Percentiles rank a stretch among this genome's conserved stretches.
These are phyloP conservation scores for Globisporangium echinulatum DNA, from an alignment of 352 stramenopile species.

Conservation along the genomic window DNA sequence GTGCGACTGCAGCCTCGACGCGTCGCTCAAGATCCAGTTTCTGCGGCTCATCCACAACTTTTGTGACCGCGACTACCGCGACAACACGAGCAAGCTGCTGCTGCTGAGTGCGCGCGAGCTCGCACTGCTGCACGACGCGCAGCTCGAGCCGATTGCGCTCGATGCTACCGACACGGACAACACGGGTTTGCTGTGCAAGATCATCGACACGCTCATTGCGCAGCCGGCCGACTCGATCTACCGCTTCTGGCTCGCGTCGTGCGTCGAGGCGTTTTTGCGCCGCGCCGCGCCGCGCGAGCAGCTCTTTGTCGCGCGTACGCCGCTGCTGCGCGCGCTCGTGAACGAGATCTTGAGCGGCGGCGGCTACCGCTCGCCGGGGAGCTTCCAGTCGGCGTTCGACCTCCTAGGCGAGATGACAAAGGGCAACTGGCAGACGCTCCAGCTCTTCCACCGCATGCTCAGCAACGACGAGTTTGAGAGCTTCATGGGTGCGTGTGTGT, in stretches of 20 bases:
- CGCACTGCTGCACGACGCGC: conserved; percentile 36
- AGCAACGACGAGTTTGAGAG: conserved; percentile 84
- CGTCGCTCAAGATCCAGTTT: conserved; percentile 94
- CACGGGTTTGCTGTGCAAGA: conserved; percentile 84
- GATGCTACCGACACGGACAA: conserved; percentile 65
- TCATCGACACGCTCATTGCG: conserved; percentile 83
- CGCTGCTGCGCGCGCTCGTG: conserved; percentile 84
- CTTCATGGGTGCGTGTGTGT: conserved; percentile 75
- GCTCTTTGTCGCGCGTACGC: conserved; percentile 86
- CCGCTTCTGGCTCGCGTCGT: conserved; percentile 95
- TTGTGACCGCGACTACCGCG: conserved; percentile 91
- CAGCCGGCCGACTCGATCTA: conserved; percentile 93
- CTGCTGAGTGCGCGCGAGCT: conserved; percentile 68
- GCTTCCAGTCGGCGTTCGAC: conserved; percentile 95
- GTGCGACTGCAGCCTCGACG: conserved; percentile 94
- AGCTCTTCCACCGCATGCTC: conserved; percentile 84
- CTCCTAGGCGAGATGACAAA: conserved; percentile 95
- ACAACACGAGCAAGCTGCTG: conserved; percentile 77
- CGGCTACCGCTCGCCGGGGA: conserved; percentile 83
- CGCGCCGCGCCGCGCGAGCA: conserved; percentile 82
- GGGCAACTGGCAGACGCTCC: conserved; percentile 87
- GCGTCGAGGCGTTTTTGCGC: conserved; percentile 93
- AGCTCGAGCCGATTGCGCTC: conserved; percentile 30
- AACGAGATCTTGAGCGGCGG: conserved; percentile 82
- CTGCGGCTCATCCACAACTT: conserved; percentile 95